A percentile compares a stretch with the other conserved stretches of the same genome.
Evolutionary conservation across 495 filamentous ascomycete species (phyloP).

Genomic region (Aspergillus panamensis): DNA sequence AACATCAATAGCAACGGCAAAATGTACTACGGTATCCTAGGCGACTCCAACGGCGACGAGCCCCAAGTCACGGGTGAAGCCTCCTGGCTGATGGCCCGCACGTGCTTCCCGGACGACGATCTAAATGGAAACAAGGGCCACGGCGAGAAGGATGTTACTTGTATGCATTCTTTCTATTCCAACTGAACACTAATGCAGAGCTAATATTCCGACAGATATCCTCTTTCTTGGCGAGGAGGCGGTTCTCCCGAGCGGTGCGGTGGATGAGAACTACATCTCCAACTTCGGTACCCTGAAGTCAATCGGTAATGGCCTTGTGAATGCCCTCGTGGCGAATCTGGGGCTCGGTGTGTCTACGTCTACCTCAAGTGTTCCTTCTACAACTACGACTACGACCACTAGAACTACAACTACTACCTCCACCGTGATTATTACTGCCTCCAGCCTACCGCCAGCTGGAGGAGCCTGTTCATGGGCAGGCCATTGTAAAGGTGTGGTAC

Average conservation of each 20-base stretch:
- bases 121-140: slow-evolving; percentile 35
- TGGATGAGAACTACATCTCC: slow-evolving; percentile 35
- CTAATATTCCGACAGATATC: slow-evolving; percentile 25
- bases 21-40: slow-evolving; percentile 42
- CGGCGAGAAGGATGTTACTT: slow-evolving; percentile 31
- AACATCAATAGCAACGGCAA: slow-evolving; percentile 26
- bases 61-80: slow-evolving; percentile 39
- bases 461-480: slow-evolving; percentile 21
- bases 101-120: slow-evolving; percentile 36
- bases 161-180: slow-evolving; percentile 18
- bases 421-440: too few relatives aligned
- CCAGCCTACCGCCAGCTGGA: neutral
- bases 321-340: slow-evolving; percentile 35
- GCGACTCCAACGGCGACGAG: slow-evolving; percentile 34
- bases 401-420: slow-evolving; percentile 6
- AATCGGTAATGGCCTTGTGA: slow-evolving; percentile 32
- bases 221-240: slow-evolving; percentile 33
- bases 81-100: slow-evolving; percentile 40
- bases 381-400: slow-evolving; percentile 2
- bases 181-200: neutral
- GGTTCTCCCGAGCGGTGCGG: slow-evolving; percentile 29
- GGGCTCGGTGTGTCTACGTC: neutral
- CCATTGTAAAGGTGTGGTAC: slow-evolving; percentile 24
- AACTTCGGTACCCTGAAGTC: slow-evolving; percentile 34
- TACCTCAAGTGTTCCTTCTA: neutral